phyloP scores from a whole-genome alignment of 164 flowering plant genomes.

The Taxillus chinensis region DNA sequence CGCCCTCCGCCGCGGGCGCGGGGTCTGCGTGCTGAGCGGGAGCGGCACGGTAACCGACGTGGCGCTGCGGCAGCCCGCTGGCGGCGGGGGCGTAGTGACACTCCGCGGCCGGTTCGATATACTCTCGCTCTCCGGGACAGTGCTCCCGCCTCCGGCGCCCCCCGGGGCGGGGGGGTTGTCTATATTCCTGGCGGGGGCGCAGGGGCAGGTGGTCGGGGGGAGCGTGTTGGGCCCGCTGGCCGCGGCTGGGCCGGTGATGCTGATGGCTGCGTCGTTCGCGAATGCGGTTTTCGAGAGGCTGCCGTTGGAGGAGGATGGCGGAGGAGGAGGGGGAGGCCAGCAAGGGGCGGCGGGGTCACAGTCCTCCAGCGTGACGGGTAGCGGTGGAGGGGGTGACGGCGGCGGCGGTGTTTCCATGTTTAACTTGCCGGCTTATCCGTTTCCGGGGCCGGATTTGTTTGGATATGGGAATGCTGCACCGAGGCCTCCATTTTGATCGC shows the following conservation, averaged over 20 bases:
- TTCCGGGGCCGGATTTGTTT: background rate
- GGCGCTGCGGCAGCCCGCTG: conserved; percentile 33
- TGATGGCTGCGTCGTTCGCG: conserved; percentile 40
- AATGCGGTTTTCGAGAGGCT: conserved; percentile 39
- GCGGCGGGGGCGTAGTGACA: conserved; percentile 25
- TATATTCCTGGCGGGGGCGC: conserved; percentile 36
- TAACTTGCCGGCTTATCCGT: background rate
- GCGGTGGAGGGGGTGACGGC: background rate
- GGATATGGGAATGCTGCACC: background rate
- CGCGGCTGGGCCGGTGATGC: conserved; percentile 28
- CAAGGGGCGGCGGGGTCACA: conserved; percentile 28
- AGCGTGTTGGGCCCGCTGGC: conserved; percentile 39
- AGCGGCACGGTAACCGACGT: conserved; percentile 33
- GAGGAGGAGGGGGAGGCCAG: conserved; percentile 14
- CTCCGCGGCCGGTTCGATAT: conserved; percentile 50
- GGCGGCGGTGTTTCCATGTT: conserved; percentile 16
- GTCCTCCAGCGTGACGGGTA: conserved; percentile 28
- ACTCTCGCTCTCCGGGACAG: conserved; percentile 33
- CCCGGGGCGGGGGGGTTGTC: conserved; percentile 38
- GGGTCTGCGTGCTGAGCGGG: conserved; percentile 42
- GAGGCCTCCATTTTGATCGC: background rate
- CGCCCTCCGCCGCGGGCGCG: conserved; percentile 36
- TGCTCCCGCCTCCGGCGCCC: conserved; percentile 45
- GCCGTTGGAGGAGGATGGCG: conserved; percentile 31
- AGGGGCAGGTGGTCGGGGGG: conserved; percentile 45